Percentiles rank a stretch among this genome's conserved stretches.
Evolutionary conservation across 2,329 filamentous ascomycete species (phyloP).

Genomic region (Cephalotrichum gorgonifer): DNA sequence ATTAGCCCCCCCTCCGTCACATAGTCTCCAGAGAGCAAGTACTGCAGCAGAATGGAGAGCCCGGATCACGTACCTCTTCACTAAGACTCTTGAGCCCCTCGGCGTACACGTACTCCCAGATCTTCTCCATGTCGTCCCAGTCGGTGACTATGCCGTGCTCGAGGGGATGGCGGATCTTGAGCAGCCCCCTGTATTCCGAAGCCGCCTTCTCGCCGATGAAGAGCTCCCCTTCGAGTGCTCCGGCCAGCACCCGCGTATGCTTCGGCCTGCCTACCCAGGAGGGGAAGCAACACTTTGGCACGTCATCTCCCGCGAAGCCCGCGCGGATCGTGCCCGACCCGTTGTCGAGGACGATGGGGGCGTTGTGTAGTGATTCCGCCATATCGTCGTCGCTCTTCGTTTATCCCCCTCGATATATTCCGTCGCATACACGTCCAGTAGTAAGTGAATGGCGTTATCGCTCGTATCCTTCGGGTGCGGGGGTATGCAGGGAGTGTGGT

Average conservation of each 20-base stretch:
- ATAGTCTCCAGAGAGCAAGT: background rate
- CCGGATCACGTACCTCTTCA: conserved; percentile 61
- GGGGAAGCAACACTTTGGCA: conserved; percentile 94
- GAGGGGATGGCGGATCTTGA: conserved; percentile 92
- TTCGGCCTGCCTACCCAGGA: conserved; percentile 96
- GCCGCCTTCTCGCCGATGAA: conserved; percentile 89
- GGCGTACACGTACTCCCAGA: conserved; percentile 96
- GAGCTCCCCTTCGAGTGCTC: conserved; percentile 88
- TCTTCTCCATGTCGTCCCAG: conserved; percentile 99
- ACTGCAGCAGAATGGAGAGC: background rate
- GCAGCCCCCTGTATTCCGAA: conserved; percentile 77
- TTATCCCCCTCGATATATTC: conserved; percentile 6
- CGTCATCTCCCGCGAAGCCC: conserved; percentile 90
- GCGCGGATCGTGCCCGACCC: conserved; percentile 95
- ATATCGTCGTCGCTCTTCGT: background rate
- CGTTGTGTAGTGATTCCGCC: conserved; percentile 63
- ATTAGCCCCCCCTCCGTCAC: too few relatives aligned
- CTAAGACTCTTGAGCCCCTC: conserved; percentile 94
- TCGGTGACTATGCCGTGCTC: conserved; percentile 98
- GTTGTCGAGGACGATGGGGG: conserved; percentile 97
- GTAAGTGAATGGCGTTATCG: too few relatives aligned
- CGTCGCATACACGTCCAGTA: background rate
- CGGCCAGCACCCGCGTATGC: conserved; percentile 88
- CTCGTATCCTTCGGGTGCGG: background rate
- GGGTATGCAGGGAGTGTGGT: background rate